Conservation (phyloP, 2,329 filamentous ascomycete species). For the Pseudofabraea citricarpa region DNA sequence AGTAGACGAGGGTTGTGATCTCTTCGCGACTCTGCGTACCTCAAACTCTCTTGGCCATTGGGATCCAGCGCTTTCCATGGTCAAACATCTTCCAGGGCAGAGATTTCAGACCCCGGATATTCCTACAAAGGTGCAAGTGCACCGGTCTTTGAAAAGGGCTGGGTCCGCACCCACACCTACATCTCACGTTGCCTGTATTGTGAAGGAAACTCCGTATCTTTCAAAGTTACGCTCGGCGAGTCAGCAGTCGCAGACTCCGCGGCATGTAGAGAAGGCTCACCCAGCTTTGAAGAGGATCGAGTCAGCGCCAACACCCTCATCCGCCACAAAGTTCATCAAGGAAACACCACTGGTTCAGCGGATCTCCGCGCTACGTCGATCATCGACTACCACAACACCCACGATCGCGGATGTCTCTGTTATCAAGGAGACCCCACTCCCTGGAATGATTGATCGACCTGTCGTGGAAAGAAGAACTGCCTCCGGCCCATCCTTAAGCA, state of each 20-base stretch:
- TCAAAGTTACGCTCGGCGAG: background rate
- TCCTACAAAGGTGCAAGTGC: no score
- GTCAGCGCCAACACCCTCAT: conserved; percentile 15
- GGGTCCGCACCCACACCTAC: no score
- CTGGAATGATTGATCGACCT: conserved; percentile 4
- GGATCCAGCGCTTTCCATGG: no score
- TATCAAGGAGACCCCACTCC: conserved; percentile 6
- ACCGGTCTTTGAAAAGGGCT: no score
- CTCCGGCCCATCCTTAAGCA: conserved; percentile 20
- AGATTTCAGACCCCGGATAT: no score
- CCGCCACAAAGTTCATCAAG: conserved; percentile 8
- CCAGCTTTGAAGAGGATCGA: conserved; percentile 16
- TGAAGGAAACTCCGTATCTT: no score
- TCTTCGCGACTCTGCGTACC: no score
- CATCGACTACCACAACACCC: conserved; percentile 6
- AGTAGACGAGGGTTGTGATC: no score
- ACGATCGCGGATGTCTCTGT: conserved; percentile 7
- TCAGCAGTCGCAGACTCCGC: conserved; percentile 20
- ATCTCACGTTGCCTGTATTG: no score
- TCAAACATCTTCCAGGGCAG: no score
- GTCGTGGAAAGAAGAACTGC: conserved; percentile 11
- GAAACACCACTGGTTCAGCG: conserved; percentile 9
- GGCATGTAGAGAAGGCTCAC: conserved; percentile 11
- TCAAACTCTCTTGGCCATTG: no score
- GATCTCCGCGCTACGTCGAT: conserved; percentile 16